phyloP scores from a whole-genome alignment of 108 stramenopile genomes.

The Aureococcus anophagefferens region DNA sequence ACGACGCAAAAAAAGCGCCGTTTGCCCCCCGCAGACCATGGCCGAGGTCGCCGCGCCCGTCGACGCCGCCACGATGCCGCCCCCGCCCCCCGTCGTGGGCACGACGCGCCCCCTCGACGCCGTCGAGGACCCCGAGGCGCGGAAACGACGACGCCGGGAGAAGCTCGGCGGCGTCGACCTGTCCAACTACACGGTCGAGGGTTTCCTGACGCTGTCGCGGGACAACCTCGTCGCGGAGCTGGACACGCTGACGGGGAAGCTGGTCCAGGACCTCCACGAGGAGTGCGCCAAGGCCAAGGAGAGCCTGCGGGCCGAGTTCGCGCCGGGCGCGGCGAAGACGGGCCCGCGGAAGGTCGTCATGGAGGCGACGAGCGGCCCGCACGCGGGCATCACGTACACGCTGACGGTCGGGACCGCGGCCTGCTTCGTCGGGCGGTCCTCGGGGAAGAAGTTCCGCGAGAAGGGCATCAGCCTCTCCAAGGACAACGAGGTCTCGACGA shows the following conservation, averaged over 20 bases:
- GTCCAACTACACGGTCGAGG: background rate
- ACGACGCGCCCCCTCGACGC: too few species aligned
- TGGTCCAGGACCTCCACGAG: background rate
- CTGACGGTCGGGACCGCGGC: background rate
- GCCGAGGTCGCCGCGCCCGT: too few species aligned
- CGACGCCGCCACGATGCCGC: too few species aligned
- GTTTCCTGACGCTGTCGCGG: background rate
- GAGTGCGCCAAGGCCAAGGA: background rate
- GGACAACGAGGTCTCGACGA: constrained; percentile 21
- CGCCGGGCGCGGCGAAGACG: background rate
- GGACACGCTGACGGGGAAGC: background rate
- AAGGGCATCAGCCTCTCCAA: constrained; percentile 12
- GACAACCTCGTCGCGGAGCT: background rate
- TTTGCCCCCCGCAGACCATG: too few species aligned
- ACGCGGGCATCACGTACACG: background rate
- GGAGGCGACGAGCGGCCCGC: background rate
- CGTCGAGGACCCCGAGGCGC: too few species aligned
- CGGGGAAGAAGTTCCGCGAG: constrained; percentile 16
- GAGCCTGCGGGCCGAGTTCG: background rate
- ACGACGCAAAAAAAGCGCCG: too few species aligned
- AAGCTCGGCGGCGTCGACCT: background rate
- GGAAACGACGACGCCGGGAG: too few species aligned
- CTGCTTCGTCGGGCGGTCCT: constrained; percentile 11
- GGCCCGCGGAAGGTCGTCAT: background rate
- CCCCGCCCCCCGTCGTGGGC: too few species aligned